Evolutionary conservation across 306 rosid species (phyloP), one percentile per base, ranked within the genome.

Genomic region (Delonix regia): DNA sequence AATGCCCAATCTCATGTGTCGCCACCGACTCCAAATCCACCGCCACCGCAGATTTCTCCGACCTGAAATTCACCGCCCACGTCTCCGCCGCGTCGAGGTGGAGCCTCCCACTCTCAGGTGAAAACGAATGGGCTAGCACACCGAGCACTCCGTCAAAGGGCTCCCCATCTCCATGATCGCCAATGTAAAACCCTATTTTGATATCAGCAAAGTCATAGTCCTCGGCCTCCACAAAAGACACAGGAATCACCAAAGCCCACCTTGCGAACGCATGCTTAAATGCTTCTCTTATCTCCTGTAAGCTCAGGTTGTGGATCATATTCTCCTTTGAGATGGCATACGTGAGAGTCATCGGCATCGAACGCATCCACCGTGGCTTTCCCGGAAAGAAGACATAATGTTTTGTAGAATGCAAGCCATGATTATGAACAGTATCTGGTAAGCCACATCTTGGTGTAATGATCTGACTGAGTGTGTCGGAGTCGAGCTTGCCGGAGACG

Each of bases 1-100:
- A 36, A 75, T 94, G 98, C 4, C 98, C 98, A 8, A 92, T 94
- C 88, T 94, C 98, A 30, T 94, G 97, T 1, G 89, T 83, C 6
- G 90, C 97, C 47, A 94, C 96, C 4, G 98, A 94, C 53, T 94
- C 98, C 83, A 94, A 81, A 74, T 94, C 96, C 19, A 94, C 76
- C 0, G 98, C 98, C 82, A 80, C 90, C 19, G 73, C 61, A 0
- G 98, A 94, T 34, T 77, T 77, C 19, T 89, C 92, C 1, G 0
- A 9, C 14, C 12, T 6, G 11, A 92, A 89, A 67, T 89, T 89
- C 4, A 92, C 91, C 15, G 94, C 87, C 98, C 97, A 90, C 0
- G 83, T 92, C 89, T 94, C 98, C 1, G 90, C 94, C 49, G 88
- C 97, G 2, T 94, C 98, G 0, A 94, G 93, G 85, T 92, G 97